Evolutionary conservation across 805 yeast species (phyloP), one percentile per base, ranked within the genome.

Genomic region (Wickerhamomyces alni): DNA sequence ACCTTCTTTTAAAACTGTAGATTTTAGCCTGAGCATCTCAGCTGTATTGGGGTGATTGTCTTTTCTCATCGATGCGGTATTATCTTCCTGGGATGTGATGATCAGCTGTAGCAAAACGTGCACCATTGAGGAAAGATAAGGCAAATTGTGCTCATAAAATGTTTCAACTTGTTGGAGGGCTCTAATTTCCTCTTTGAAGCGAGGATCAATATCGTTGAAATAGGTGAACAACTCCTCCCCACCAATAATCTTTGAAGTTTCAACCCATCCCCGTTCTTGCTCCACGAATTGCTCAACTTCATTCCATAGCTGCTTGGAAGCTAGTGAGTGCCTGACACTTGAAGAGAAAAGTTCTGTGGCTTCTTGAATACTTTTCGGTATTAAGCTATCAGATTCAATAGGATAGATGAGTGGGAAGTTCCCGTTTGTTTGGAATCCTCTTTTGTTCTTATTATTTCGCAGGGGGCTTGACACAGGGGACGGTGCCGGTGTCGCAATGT

Each of bases 401-500:
- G 91, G 89, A 48, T 75, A 80, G 3, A 83, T 63, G 39, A 80
- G 71, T 1, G 93, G 91, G 61, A 74, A 76, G 3, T 77, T 70
- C 55, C 76, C 77, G 54, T 81, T 79, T 0, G 84, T 72, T 58
- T 82, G 88, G 45, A 74, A 79, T 36, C 75, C 68, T 43, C 75
- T 69, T 43, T 80, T 25, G 35, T 63, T 71, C 8, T 7, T 27
- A 9, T 54, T 47, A 21, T 60, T 58, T 25, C 54, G 32, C 15
- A 61, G 37, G 4, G 85, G 83, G 2, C 77, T 68, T 15, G 70
- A 55, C 0, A 84, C 80, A 1, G 95, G 95, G 0, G 95, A 85
- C 3, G 95, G 93, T 1, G 83, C 84, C 0, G 95, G 96, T 0
- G 96, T 87, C 0, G 96, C 89, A 10, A 87, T 72, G 56, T 84